These are phyloP conservation scores for Podospora sp. DNA, from an alignment of 495 filamentous ascomycete species.

Conservation along the genomic window DNA sequence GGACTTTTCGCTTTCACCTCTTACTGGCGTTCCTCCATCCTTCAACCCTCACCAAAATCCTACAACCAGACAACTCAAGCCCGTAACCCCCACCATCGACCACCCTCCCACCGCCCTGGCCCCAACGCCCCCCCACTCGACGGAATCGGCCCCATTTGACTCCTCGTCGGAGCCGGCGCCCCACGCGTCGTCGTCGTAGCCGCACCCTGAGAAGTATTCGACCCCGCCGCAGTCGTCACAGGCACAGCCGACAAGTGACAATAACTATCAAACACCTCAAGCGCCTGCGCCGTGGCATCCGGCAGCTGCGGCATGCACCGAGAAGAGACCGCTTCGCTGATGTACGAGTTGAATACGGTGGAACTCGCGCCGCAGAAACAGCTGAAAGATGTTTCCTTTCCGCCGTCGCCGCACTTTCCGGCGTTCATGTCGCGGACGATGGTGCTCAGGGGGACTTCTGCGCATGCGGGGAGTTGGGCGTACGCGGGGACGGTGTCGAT, in stretches of 20 bases:
- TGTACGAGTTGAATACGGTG: slow-evolving; percentile 25
- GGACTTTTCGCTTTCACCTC: no score
- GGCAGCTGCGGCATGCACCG: slow-evolving; percentile 5
- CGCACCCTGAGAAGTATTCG: not conserved
- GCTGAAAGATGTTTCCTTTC: slow-evolving; percentile 25
- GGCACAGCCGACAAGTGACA: slow-evolving; percentile 1
- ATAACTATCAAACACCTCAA: slow-evolving; percentile 17
- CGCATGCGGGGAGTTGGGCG: slow-evolving; percentile 25
- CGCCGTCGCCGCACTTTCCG: slow-evolving; percentile 29
- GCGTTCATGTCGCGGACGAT: slow-evolving; percentile 29
- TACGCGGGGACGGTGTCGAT: slow-evolving; percentile 31
- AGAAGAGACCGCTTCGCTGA: slow-evolving; percentile 7
- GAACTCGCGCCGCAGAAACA: slow-evolving; percentile 37
- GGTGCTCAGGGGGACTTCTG: slow-evolving; percentile 24
- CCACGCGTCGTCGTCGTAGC: not conserved
- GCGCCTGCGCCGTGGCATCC: not conserved
- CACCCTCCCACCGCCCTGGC: not conserved
- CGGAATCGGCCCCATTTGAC: not conserved
- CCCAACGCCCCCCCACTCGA: not conserved
- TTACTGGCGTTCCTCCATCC: no score
- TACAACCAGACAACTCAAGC: not conserved
- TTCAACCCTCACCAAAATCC: no score
- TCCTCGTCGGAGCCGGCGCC: not conserved
- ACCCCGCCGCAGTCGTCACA: not conserved
- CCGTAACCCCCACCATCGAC: not conserved